Percentiles rank a stretch among this genome's conserved stretches.
Evolutionary conservation across 2,329 filamentous ascomycete genomes (phyloP).

Genomic region (Colletotrichum caudatum): DNA sequence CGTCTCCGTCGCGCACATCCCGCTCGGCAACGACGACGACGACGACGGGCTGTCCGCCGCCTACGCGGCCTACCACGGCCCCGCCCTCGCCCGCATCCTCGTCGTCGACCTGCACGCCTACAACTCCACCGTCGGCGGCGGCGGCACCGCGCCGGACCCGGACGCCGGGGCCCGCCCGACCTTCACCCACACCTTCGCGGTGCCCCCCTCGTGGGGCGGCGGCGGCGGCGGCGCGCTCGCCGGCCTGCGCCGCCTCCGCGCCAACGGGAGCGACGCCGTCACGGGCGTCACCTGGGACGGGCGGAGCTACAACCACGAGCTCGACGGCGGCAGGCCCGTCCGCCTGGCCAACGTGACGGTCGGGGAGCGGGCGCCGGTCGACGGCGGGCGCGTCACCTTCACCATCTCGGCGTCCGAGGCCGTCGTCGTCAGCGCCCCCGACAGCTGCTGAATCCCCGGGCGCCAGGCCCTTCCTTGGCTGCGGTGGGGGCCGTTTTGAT

Average conservation of each 20-base stretch:
- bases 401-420: conserved; percentile 59
- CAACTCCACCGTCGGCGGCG: conserved; percentile 66
- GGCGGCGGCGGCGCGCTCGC: conserved; percentile 41
- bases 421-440: conserved; percentile 49
- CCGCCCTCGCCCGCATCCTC: conserved; percentile 60
- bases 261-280: conserved; percentile 74
- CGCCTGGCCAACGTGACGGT: conserved; percentile 66
- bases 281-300: conserved; percentile 72
- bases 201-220: conserved; percentile 46
- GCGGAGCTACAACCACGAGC: conserved; percentile 71
- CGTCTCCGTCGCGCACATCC: conserved; percentile 62
- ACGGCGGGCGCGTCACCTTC: conserved; percentile 53
- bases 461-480: neutral
- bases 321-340: conserved; percentile 66
- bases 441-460: neutral
- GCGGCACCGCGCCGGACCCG: conserved; percentile 45
- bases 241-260: conserved; percentile 62
- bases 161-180: conserved; percentile 47
- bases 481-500: neutral
- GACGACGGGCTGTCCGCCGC: conserved; percentile 58
- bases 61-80: conserved; percentile 66
- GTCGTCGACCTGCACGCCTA: conserved; percentile 70
- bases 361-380: conserved; percentile 57
- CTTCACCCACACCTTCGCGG: conserved; percentile 56
- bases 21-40: conserved; percentile 45